Base-by-base conservation (phyloP, 2,329 filamentous ascomycete genomes). In the Macroventuria anomochaeta region DNA sequence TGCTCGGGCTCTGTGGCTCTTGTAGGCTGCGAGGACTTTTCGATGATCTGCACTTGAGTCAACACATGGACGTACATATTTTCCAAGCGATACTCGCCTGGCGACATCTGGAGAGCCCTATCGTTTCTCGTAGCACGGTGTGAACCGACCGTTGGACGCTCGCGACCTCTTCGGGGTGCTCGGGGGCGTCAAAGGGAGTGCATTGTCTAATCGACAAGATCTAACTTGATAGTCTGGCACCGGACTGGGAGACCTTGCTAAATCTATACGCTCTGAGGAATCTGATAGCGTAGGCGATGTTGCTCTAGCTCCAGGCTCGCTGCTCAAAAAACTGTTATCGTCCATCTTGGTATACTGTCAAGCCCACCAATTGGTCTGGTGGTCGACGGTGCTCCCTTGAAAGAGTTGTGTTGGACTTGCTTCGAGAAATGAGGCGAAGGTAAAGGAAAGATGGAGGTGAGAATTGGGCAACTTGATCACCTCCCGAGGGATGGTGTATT, bases 231-330 rank as follows among this genome's bases (percentile, higher is more conserved):
- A 40, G 6, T 34, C 50, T 28, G 46, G 34, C n/a, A 49, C 53
- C 18, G 53, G 53, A 4, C 53, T 57, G 2, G 51, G 57, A 25
- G 57, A 42, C n/a, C 47, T 40, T 2, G 54, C 50, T 12, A 47
- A 26, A 7, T 40, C 31, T 3, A 43, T 53, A 10, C 55, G 18
- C 26, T 50, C 47, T 2, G 51, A 57, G 5, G 21, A 40, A 11
- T 55, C 40, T 3, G 58, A 58, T 3, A 46, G 15, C 0, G 54
- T 44, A 7, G 48, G 41, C 2, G 58, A 51, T 10, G 26, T 20
- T n/a, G 37, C 39, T 33, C 46, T 42, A 48, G 2, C 7, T 2
- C 18, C 13, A 13, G 6, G 40, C 3, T 43, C 18, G 6, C 8
- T 0, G 18, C 10, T 4, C 7, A 34, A 17, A 5, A 25, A 7